phyloP scores from a whole-genome alignment of 805 yeast genomes.

The Schizosaccharomyces japonicus region DNA sequence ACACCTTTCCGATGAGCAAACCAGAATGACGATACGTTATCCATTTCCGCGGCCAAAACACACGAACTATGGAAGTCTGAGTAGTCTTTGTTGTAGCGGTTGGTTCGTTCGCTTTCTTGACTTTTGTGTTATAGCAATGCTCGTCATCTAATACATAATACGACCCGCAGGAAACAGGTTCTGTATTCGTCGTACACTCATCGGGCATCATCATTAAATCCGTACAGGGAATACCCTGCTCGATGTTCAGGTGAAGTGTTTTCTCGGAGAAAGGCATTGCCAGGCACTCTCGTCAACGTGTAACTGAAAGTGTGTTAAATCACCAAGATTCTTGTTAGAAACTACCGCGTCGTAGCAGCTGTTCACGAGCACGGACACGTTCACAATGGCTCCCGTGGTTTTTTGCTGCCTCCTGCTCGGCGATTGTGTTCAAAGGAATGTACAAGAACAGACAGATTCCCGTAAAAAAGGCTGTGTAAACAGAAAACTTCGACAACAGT shows the following conservation, averaged over 20 bases:
- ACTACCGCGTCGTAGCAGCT: conserved; percentile 13
- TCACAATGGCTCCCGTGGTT: not conserved
- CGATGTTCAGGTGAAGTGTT: no score
- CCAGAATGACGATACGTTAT: conserved; percentile 4
- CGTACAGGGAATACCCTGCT: no score
- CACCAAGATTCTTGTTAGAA: conserved; percentile 8
- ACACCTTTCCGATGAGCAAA: conserved; percentile 11
- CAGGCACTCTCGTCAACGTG: no score
- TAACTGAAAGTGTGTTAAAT: not conserved
- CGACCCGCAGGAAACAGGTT: no score
- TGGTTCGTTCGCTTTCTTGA: no score
- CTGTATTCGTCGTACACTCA: no score
- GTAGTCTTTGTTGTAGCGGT: no score
- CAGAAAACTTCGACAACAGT: not conserved
- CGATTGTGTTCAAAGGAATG: not conserved
- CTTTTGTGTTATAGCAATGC: no score
- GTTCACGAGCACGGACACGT: conserved; percentile 12
- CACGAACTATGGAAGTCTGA: no score
- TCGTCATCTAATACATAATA: no score
- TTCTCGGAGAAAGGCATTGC: no score
- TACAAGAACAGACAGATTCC: not conserved
- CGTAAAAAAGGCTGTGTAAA: not conserved
- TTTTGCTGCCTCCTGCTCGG: not conserved
- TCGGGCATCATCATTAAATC: no score
- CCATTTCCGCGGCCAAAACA: conserved; percentile 11